Percentiles rank a stretch among this genome's conserved stretches.
These are phyloP conservation scores for Daedaleopsis nitida DNA, from an alignment of 768 basidiomycete species.

Conservation along the genomic window DNA sequence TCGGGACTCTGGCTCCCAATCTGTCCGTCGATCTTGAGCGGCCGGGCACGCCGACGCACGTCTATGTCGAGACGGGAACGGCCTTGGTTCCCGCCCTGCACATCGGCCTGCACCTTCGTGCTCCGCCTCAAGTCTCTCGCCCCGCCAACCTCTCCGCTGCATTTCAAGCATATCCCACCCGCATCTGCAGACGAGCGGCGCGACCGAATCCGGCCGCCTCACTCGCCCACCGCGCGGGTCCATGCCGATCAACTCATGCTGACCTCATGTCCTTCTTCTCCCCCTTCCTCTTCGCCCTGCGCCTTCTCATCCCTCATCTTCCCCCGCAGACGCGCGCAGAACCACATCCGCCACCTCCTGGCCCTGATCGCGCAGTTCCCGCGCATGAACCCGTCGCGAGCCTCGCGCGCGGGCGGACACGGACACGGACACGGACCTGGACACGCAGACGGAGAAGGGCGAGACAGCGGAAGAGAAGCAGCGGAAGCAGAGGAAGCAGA, in stretches of 20 bases:
- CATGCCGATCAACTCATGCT: conserved; percentile 1
- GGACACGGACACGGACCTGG: no score
- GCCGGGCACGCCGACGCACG: background rate
- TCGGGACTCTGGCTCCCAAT: background rate
- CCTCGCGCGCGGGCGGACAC: background rate
- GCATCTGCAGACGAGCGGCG: background rate
- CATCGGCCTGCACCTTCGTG: background rate
- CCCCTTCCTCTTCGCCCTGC: background rate
- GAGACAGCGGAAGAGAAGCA: no score
- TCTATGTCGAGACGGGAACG: background rate
- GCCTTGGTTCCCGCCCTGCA: background rate
- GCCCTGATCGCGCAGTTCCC: conserved; percentile 78
- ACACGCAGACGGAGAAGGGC: no score
- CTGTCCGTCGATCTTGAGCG: background rate
- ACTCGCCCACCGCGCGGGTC: background rate
- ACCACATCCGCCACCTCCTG: conserved; percentile 71
- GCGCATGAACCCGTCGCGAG: conserved; percentile 65
- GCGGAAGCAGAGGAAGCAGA: conserved; percentile 34
- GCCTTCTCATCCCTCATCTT: background rate
- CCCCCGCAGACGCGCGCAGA: conserved; percentile 50
- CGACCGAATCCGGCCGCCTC: background rate
- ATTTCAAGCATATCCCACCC: background rate
- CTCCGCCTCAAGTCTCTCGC: background rate
- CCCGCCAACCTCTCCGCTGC: no score
- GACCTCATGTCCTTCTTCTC: background rate